Conservation (phyloP, 2,329 filamentous ascomycete genomes). For the Elsinoe perseae region DNA sequence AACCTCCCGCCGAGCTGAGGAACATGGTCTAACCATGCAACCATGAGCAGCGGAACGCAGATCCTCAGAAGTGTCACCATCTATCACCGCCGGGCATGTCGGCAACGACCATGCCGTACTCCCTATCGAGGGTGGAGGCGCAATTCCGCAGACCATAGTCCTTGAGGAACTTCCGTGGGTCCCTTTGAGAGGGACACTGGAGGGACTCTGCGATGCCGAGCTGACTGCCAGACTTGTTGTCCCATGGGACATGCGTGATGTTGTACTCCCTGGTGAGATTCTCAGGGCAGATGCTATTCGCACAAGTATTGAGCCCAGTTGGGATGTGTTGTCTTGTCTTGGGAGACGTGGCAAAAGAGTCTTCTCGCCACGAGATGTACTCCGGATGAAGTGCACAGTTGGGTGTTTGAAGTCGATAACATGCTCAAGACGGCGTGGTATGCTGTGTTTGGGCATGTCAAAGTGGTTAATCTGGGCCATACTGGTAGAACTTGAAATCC, state of each 20-base stretch:
- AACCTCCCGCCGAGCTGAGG: too few relatives aligned
- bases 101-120: too few relatives aligned
- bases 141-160: constrained; percentile 7
- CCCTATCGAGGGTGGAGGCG: too few relatives aligned
- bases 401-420: constrained; percentile 9
- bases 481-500: constrained; percentile 9
- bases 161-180: constrained; percentile 21
- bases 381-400: constrained; percentile 18
- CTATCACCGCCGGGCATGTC: too few relatives aligned
- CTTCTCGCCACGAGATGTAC: constrained; percentile 2
- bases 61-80: too few relatives aligned
- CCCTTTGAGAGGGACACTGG: constrained; percentile 23
- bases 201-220: constrained; percentile 24
- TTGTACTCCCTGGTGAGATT: constrained; percentile 21
- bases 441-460: neutral
- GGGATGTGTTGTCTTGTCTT: constrained; percentile 19
- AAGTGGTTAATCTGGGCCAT: neutral
- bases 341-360: neutral
- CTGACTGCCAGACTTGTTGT: constrained; percentile 19
- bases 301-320: constrained; percentile 35
- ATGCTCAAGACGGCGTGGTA: neutral
- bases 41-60: too few relatives aligned
- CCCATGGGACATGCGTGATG: constrained; percentile 23
- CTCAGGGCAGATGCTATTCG: constrained; percentile 30
- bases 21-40: too few relatives aligned